phyloP scores from a whole-genome alignment of 1,284 basidiomycete species.

The Apiotrichum akiyoshidainum region DNA sequence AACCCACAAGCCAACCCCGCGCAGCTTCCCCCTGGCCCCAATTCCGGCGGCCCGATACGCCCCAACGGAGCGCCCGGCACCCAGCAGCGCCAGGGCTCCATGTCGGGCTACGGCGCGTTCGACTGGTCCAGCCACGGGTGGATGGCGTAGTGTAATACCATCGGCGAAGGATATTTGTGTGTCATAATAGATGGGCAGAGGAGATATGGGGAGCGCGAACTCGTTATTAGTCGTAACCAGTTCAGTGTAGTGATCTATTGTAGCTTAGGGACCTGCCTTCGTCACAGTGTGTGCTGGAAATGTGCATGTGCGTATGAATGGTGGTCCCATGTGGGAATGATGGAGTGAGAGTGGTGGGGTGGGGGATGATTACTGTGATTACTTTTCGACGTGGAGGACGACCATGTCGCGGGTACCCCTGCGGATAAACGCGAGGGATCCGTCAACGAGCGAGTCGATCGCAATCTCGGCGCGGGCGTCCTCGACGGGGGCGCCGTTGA shows the following conservation, averaged over 20 bases:
- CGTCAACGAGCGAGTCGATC: constrained; percentile 61
- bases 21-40: background rate
- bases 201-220: background rate
- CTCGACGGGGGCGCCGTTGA: constrained; percentile 56
- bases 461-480: constrained; percentile 48
- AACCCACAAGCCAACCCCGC: background rate
- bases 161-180: background rate
- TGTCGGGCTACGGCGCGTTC: constrained; percentile 23
- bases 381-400: constrained; percentile 56
- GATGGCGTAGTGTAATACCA: constrained; percentile 26
- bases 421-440: constrained; percentile 64
- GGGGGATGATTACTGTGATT: background rate
- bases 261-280: constrained; percentile 3
- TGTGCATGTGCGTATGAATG: constrained; percentile 8
- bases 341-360: background rate
- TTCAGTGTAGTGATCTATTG: background rate
- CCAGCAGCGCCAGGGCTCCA: constrained; percentile 20
- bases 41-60: background rate
- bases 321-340: background rate
- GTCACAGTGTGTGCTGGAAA: background rate
- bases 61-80: background rate
- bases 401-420: constrained; percentile 71
- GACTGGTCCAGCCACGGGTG: constrained; percentile 29
- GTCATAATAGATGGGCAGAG: background rate
- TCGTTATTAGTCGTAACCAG: background rate